These are phyloP conservation scores for Seiridium cupressi DNA, from an alignment of 2,329 filamentous ascomycete species.

Conservation along the genomic window DNA sequence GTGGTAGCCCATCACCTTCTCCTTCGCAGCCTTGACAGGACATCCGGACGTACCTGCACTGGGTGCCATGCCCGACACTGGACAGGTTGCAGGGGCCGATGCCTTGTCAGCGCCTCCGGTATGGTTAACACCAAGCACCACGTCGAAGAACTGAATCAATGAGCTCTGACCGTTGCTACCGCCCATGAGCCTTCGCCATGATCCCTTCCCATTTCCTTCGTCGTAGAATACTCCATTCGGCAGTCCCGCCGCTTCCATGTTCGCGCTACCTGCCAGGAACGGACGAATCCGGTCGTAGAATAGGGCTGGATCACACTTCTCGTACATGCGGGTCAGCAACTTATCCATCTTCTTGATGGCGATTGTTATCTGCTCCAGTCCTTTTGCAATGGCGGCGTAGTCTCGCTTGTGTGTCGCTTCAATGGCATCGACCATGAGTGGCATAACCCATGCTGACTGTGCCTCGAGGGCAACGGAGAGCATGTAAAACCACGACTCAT, in stretches of 20 bases:
- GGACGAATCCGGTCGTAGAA: constrained; percentile 91
- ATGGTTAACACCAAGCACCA: constrained; percentile 82
- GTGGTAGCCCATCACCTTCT: constrained; percentile 39
- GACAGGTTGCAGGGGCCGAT: constrained; percentile 15
- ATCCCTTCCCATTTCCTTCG: constrained; percentile 61
- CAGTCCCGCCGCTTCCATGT: constrained; percentile 82
- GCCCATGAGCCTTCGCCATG: constrained; percentile 78
- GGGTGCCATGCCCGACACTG: neutral
- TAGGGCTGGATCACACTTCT: constrained; percentile 79
- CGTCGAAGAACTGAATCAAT: constrained; percentile 89
- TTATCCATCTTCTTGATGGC: constrained; percentile 67
- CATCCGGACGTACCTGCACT: constrained; percentile 5
- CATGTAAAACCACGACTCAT: constrained; percentile 94
- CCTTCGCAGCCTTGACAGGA: constrained; percentile 10
- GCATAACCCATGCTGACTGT: constrained; percentile 70
- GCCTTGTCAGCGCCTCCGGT: constrained; percentile 34
- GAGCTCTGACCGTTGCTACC: constrained; percentile 94
- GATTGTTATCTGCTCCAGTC: constrained; percentile 62
- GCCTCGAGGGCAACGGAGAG: constrained; percentile 90
- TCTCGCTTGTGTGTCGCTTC: constrained; percentile 63
- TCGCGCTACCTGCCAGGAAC: constrained; percentile 86
- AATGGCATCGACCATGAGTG: constrained; percentile 75
- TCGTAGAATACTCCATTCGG: constrained; percentile 85
- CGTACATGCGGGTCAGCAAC: constrained; percentile 81
- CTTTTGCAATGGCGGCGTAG: constrained; percentile 56